Evolutionary conservation across 176 grass and related monocot genomes (phyloP), one percentile per base, ranked within the genome.

Genomic region (Secale cereale): DNA sequence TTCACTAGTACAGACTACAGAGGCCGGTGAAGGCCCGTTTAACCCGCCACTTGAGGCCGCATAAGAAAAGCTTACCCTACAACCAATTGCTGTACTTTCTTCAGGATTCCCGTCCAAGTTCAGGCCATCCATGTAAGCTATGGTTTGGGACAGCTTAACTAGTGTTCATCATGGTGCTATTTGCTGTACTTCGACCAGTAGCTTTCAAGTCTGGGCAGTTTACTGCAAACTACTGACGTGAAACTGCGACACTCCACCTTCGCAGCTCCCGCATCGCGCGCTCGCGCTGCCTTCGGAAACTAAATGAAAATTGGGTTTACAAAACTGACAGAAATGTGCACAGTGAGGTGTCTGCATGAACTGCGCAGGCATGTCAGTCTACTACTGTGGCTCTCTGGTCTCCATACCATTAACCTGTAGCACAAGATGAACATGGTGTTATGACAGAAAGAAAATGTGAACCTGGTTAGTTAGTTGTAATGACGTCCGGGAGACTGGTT

Each of bases 61-160:
- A 0, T 72, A 29, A 82, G 29, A 63, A 64, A 72, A 1, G 10
- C 56, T 37, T 82, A 86, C 33, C 65, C 19, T 65, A 41, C 66
- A 30, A 7, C 80, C 20, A 86, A 20, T 79, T 83, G 79, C 5
- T 73, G 73, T 56, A 73, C 83, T 86, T 73, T 54, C 40, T 86
- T 78, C 79, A 72, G 41, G 11, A 64, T 81, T 56, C 50, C 43
- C 8, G 78, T 72, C 56, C 83, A 86, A 65, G 78, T 86, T 86
- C 40, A 90, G 78, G 41, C 4, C 41, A 65, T 63, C 37, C 50
- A 32, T 70, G 50, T 59, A 65, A 82, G 10, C 56, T 41, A 81
- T 75, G 31, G 52, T 17, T 26, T 85, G n/a, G 4, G 35, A 25
- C 15, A n/a, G 36, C 12, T 76, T 81, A 8, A 63, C 8, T 75